Conservation (phyloP, 2,329 filamentous ascomycete species). For the Cladosporium sp. region DNA sequence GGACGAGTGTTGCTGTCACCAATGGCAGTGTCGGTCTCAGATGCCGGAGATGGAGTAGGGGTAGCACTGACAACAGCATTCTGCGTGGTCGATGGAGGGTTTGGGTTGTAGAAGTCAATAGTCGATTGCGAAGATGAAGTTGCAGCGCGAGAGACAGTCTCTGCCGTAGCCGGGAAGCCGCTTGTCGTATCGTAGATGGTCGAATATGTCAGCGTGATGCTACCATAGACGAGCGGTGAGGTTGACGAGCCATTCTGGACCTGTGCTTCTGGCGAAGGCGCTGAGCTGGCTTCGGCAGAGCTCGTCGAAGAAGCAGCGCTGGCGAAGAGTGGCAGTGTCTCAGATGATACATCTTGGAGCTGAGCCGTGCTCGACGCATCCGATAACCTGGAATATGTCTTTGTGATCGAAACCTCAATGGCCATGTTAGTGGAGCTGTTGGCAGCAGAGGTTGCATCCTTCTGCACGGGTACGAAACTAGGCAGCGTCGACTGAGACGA, state of each 20-base stretch:
- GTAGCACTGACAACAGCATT: background rate
- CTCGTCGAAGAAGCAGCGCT: background rate
- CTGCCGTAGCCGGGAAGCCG: conserved; percentile 7
- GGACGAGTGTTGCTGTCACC: conserved; percentile 4
- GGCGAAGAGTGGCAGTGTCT: background rate
- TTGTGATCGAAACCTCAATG: background rate
- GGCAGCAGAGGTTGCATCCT: background rate
- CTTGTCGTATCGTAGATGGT: conserved; percentile 3
- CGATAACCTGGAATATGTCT: conserved; percentile 5
- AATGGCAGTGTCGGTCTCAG: background rate
- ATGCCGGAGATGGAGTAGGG: background rate
- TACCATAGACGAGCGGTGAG: conserved; percentile 2
- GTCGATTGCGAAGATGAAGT: background rate
- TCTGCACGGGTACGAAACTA: background rate
- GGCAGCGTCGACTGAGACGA: background rate
- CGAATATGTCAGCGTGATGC: conserved; percentile 5
- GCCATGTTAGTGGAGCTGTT: conserved; percentile 1
- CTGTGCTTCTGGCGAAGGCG: background rate
- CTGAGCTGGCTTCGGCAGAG: background rate
- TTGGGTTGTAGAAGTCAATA: conserved; percentile 9
- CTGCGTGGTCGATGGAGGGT: background rate
- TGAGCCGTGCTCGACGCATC: background rate
- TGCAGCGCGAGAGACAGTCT: background rate
- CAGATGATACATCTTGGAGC: background rate
- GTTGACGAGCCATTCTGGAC: background rate